Percentiles rank a stretch among this genome's conserved stretches.
Evolutionary conservation across 108 stramenopile species (phyloP).

Genomic region (Skeletonema potamos): DNA sequence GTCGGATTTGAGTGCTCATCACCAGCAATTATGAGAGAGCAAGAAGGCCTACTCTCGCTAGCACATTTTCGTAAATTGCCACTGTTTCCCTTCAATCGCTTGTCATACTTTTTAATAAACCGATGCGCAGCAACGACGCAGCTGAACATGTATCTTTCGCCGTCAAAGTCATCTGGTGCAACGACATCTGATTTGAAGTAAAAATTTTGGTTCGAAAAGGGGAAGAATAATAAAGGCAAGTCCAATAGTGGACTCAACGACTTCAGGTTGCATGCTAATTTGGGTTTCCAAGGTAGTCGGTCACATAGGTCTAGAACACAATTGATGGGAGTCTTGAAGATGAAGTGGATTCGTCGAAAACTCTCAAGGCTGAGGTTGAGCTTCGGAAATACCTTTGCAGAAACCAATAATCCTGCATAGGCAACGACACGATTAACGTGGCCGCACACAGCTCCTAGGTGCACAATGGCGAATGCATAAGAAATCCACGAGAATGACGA

Average conservation of each 20-base stretch:
- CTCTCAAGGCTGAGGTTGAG: constrained; percentile 28
- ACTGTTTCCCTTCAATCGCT: constrained; percentile 12
- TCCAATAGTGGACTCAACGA: constrained; percentile 58
- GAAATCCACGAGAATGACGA: constrained; percentile 73
- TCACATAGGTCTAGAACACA: constrained; percentile 28
- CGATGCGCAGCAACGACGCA: constrained; percentile 73
- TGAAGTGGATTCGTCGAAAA: constrained; percentile 51
- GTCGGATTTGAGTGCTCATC: constrained; percentile 22
- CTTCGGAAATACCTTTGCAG: constrained; percentile 55
- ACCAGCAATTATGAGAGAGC: constrained; percentile 59
- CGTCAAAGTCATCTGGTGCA: constrained; percentile 68
- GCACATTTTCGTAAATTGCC: constrained; percentile 5
- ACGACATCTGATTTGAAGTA: constrained; percentile 70
- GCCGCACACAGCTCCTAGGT: constrained; percentile 68
- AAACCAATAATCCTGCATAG: constrained; percentile 59
- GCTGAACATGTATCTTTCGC: constrained; percentile 75
- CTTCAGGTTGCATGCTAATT: constrained; percentile 34
- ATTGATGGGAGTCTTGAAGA: constrained; percentile 53
- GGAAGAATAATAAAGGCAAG: constrained; percentile 84
- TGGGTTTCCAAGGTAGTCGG: constrained; percentile 15
- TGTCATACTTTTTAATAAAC: constrained; percentile 48
- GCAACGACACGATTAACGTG: constrained; percentile 67
- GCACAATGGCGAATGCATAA: constrained; percentile 67
- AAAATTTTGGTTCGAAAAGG: constrained; percentile 72
- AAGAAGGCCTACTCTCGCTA: constrained; percentile 15